Evolutionary conservation across 768 basidiomycete species (phyloP), one percentile per base, ranked within the genome.

Genomic region (Boletus tomentosulus): DNA sequence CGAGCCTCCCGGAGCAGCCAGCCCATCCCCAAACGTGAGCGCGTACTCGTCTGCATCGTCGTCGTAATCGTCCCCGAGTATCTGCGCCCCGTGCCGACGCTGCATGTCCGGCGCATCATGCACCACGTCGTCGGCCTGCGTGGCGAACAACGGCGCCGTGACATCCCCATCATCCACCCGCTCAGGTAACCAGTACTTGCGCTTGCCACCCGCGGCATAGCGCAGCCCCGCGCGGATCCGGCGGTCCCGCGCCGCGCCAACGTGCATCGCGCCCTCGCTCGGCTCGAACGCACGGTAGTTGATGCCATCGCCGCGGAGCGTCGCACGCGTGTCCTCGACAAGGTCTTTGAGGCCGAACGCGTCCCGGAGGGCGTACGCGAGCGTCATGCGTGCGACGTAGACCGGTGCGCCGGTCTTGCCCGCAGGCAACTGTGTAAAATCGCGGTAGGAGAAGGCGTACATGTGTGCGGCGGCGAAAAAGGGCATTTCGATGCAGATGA

Each of bases 401-500:
- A 64, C 48, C 4, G 54, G 75, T 49, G 59, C 73, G 68, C 74
- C 66, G 15, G 3, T 37, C 24, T 56, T 57, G 43, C 53, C 34
- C 13, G 74, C 60, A 49, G 86, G 87, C 55, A 94, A 80, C 5
- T 55, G 50, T 43, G 50, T 55, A 69, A 89, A 98, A 71, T 97
- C 94, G 48, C 78, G 86, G 63, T 91, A 84, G 16, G 90, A 87
- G 70, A 99, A 99, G 28, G 97, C 97, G 64, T 87, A 98, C 74
- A 89, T 84, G 73, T 99, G 97, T 6, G 93, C 89, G 50, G 97
- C 76, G 2, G 97, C 96, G 66, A 98, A 98, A 55, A 98, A 72
- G 0, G 97, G 96, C 96, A 99, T 98, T 73, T 99, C 96, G 57
- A 94, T 73, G 73, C 94, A 97, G 62, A 98, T 92, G 54, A 98